Base-by-base conservation (phyloP, 2,329 filamentous ascomycete species). In the Ophiostoma fasciatum region DNA sequence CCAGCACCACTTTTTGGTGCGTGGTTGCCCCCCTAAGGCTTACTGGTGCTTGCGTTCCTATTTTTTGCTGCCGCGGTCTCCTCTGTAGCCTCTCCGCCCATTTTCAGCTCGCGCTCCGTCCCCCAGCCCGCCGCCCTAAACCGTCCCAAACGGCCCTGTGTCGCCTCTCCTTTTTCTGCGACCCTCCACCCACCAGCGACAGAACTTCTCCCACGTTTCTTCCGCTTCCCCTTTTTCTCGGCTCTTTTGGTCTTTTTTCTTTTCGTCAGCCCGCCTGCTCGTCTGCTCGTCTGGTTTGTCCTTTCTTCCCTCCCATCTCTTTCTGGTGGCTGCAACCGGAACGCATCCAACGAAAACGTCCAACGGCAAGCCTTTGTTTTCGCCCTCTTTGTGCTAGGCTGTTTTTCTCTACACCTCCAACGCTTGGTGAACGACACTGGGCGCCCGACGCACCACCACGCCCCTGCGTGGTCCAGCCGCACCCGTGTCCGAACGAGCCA, bases 1-100 rank as follows among this genome's bases (percentile, higher is more conserved):
- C 39, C 29, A 31, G 35, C 20, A 34, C 39, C 33, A 41, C 39
- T 41, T 38, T 41, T 40, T 28, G 21, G 20, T 39, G 23, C 12
- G 14, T 33, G 15, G 17, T n/a, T n/a, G n/a, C n/a, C n/a, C n/a
- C n/a, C n/a, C n/a, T n/a, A n/a, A n/a, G n/a, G n/a, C n/a, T n/a
- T n/a, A 28, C 17, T 32, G 31, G 26, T 35, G 22, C 33, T 32
- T 33, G 26, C 33, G 14, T 36, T 25, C 21, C 22, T 28, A 15
- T 26, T 25, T 27, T 31, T 28, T 33, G 33, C 25, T n/a, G n/a
- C n/a, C n/a, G n/a, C n/a, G n/a, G n/a, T n/a, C n/a, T n/a, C n/a
- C n/a, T n/a, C n/a, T n/a, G n/a, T n/a, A n/a, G n/a, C n/a, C n/a
- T n/a, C n/a, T n/a, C n/a, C n/a, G n/a, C n/a, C 28, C 22, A 26